Conservation (phyloP, 164 flowering plant species). For the Brasenia schreberi region DNA sequence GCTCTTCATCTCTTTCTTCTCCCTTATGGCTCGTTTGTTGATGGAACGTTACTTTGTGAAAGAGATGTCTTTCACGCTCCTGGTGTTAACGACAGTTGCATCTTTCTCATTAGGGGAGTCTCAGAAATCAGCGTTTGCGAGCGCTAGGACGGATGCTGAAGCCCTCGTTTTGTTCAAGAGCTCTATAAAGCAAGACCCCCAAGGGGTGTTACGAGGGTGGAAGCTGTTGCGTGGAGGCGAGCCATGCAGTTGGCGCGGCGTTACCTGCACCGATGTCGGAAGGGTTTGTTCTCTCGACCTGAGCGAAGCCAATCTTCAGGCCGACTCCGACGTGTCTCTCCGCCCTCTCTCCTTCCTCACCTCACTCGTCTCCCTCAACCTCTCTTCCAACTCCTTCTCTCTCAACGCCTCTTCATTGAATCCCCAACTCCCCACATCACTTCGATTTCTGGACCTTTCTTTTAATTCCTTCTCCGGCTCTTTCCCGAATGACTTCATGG, state of each 20-base stretch:
- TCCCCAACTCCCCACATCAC: conserved; percentile 38
- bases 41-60: no score
- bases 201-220: conserved; percentile 51
- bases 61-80: no score
- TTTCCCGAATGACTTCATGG: conserved; percentile 35
- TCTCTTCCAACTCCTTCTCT: conserved; percentile 38
- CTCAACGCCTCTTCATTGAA: conserved; percentile 41
- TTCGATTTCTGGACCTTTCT: conserved; percentile 52
- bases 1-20: no score
- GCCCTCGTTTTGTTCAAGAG: conserved; percentile 54
- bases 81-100: not conserved
- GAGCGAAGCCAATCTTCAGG: conserved; percentile 23
- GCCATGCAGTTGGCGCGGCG: conserved; percentile 65
- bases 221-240: conserved; percentile 11
- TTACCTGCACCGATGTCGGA: conserved; percentile 34
- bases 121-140: not conserved
- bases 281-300: conserved; percentile 56
- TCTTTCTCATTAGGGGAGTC: not conserved
- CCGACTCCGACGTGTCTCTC: conserved; percentile 30
- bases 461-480: conserved; percentile 35
- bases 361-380: conserved; percentile 37
- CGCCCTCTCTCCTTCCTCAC: conserved; percentile 41
- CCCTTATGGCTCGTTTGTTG: no score
- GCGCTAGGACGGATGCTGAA: conserved; percentile 32
- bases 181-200: conserved; percentile 47